A percentile compares a stretch with the other conserved stretches of the same genome.
Evolutionary conservation across 495 filamentous ascomycete species (phyloP).

Genomic region (Penicillium cosmopolitanum): DNA sequence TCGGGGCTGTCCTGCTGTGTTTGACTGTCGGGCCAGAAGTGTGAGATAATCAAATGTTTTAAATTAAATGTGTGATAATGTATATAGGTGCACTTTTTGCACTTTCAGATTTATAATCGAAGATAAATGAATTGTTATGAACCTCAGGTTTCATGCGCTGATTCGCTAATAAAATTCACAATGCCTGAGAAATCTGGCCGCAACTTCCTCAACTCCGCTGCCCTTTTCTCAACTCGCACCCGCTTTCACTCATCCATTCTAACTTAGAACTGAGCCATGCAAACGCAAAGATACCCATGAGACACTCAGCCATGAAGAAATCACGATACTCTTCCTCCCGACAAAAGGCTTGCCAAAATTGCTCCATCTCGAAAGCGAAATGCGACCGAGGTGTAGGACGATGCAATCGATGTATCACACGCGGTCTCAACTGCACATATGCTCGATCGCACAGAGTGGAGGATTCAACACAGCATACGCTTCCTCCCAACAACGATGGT

Average conservation of each 20-base stretch:
- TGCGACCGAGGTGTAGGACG: neutral
- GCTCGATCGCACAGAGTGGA: neutral
- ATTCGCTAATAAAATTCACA: neutral
- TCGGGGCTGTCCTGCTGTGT: neutral
- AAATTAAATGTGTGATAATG: neutral
- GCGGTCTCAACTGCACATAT: neutral
- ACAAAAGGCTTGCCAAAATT: conserved; percentile 6
- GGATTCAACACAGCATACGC: neutral
- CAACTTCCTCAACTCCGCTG: neutral
- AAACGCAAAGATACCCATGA: neutral
- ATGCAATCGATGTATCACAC: neutral
- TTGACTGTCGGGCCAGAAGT: neutral
- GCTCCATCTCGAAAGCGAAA: neutral
- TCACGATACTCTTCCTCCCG: conserved; percentile 1
- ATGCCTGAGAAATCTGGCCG: neutral
- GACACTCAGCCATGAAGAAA: neutral
- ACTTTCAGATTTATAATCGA: too few species aligned
- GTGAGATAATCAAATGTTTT: neutral
- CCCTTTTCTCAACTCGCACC: neutral
- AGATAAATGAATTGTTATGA: neutral
- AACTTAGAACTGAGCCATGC: too few species aligned
- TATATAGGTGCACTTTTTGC: too few species aligned
- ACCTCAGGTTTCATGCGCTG: neutral
- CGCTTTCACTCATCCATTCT: too few species aligned
- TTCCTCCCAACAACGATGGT: neutral